Conservation (phyloP, 371 early-diverging fungal species). For the Gilbertella persicaria region DNA sequence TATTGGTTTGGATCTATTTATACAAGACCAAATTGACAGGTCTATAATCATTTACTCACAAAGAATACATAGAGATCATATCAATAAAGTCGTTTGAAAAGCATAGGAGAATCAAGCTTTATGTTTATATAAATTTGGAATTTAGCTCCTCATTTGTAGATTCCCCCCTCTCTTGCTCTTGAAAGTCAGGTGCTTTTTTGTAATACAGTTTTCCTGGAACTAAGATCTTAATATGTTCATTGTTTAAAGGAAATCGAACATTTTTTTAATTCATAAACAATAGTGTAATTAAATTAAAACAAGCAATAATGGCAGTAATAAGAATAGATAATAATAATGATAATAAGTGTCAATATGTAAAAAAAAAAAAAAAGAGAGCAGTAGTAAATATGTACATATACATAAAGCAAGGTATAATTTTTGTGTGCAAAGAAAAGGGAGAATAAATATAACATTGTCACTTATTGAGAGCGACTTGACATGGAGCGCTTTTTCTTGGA, state of each 20-base stretch:
- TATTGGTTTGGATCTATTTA: no score
- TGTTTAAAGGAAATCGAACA: neutral
- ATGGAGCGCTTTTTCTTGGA: constrained; percentile 22
- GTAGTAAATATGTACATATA: neutral
- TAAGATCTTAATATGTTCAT: neutral
- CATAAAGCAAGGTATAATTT: neutral
- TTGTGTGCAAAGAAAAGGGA: neutral
- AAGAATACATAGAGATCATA: no score
- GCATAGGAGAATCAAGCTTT: no score
- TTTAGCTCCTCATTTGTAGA: neutral
- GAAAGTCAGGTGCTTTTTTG: neutral
- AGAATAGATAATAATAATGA: neutral
- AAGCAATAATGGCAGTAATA: neutral
- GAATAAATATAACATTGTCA: neutral
- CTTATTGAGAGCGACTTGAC: constrained; percentile 12
- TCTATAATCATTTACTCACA: no score
- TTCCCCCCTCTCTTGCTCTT: no score
- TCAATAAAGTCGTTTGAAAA: no score
- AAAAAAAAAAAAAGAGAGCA: no score
- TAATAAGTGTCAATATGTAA: neutral
- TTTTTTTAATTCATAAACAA: neutral
- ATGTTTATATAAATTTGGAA: neutral
- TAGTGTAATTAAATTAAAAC: no score
- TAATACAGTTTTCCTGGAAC: neutral
- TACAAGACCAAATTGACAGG: no score